Conservation (phyloP, 176 grass and related monocot genomes). For the Saccharum spontaneum region DNA sequence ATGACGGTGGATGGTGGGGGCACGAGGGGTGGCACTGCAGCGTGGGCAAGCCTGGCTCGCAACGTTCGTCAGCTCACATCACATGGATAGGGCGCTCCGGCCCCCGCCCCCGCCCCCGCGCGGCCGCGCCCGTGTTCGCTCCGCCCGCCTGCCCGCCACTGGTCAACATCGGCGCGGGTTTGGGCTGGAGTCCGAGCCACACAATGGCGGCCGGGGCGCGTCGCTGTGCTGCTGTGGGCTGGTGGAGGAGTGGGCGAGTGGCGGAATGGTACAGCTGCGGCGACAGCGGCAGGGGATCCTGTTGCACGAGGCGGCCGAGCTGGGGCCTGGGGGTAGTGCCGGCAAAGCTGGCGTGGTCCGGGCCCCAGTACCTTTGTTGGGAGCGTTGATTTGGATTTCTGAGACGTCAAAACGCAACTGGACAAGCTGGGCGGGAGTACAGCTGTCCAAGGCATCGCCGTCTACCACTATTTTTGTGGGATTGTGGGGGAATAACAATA, state of each 20-base stretch:
- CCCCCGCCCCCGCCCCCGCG: neutral
- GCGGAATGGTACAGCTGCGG: neutral
- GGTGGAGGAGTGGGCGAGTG: neutral
- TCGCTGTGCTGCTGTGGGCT: neutral
- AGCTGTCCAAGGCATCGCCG: neutral
- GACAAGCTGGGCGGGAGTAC: neutral
- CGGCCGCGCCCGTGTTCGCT: neutral
- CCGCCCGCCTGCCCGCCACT: neutral
- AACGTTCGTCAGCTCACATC: slow-evolving; percentile 36
- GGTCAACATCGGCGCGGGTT: neutral
- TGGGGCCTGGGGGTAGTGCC: neutral
- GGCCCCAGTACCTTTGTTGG: slow-evolving; percentile 11
- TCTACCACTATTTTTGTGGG: neutral
- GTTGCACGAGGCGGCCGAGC: neutral
- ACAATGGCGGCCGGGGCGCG: neutral
- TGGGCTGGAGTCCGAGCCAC: slow-evolving; percentile 20
- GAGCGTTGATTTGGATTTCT: slow-evolving; percentile 24
- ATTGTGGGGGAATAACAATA: too few species aligned
- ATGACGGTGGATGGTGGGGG: slow-evolving; percentile 27
- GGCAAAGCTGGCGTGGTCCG: slow-evolving; percentile 20
- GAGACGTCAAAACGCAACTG: slow-evolving; percentile 13
- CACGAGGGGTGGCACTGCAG: slow-evolving; percentile 8
- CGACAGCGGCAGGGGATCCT: slow-evolving; percentile 18
- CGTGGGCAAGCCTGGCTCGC: neutral
- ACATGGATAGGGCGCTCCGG: slow-evolving; percentile 36